Conservation (phyloP, 2,329 filamentous ascomycete genomes). For the Aspergillus texensis region DNA sequence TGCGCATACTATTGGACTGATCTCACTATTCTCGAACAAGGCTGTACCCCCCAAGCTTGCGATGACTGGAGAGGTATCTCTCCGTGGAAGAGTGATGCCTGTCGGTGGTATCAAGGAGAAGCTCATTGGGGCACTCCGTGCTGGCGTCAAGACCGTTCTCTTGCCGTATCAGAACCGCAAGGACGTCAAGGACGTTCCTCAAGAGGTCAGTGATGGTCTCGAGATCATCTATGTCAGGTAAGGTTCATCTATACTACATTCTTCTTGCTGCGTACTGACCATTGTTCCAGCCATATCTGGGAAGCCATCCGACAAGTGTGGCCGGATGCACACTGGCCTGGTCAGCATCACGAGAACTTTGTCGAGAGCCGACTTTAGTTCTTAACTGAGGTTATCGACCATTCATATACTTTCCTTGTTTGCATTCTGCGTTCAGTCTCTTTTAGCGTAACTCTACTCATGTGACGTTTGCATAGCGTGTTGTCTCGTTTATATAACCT, state of each 20-base stretch:
- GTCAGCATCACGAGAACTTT: conserved; percentile 67
- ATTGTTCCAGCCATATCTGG: conserved; percentile 75
- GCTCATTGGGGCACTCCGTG: conserved; percentile 87
- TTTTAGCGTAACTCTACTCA: conserved; percentile 5
- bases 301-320: conserved; percentile 89
- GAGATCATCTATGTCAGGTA: conserved; percentile 89
- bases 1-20: conserved; percentile 89
- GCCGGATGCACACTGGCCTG: conserved; percentile 86
- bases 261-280: conserved; percentile 15
- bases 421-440: background rate
- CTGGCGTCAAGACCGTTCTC: conserved; percentile 91
- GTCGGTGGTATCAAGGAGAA: conserved; percentile 99
- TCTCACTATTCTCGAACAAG: conserved; percentile 84
- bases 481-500: conserved; percentile 2
- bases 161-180: conserved; percentile 87
- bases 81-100: conserved; percentile 86
- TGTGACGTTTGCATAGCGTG: conserved; percentile 13
- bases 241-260: conserved; percentile 37
- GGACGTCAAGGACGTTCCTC: conserved; percentile 85
- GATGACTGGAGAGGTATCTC: conserved; percentile 82
- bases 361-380: conserved; percentile 76
- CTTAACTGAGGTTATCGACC: background rate
- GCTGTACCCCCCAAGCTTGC: conserved; percentile 88
- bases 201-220: conserved; percentile 83
- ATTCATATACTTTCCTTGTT: conserved; percentile 2